A percentile compares a stretch with the other conserved stretches of the same genome.
These are phyloP conservation scores for Herpetospermum pedunculosum DNA, from an alignment of 306 rosid genomes.

Conservation along the genomic window DNA sequence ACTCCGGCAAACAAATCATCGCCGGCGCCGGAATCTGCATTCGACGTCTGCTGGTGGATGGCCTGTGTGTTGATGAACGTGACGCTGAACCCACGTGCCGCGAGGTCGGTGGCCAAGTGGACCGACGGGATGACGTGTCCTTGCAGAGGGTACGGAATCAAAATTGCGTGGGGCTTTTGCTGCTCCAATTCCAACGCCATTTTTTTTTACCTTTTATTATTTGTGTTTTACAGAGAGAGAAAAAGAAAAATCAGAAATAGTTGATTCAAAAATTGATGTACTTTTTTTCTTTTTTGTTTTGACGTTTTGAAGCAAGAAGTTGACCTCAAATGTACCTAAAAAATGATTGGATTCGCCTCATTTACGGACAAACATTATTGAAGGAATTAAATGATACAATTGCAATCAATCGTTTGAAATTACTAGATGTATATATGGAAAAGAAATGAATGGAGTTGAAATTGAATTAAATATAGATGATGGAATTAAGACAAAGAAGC, in stretches of 20 bases:
- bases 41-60: slow-evolving; percentile 36
- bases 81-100: slow-evolving; percentile 39
- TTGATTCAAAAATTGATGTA: too few species aligned
- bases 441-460: too few species aligned
- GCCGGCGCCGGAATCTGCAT: slow-evolving; percentile 13
- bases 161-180: slow-evolving; percentile 38
- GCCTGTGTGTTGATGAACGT: slow-evolving; percentile 45
- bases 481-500: too few species aligned
- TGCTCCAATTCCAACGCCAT: slow-evolving; percentile 5
- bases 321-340: background rate
- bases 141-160: slow-evolving; percentile 48
- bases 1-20: slow-evolving; percentile 20
- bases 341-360: background rate
- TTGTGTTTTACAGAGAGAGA: too few species aligned
- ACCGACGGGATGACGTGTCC: slow-evolving; percentile 54
- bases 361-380: background rate
- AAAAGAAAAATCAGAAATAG: too few species aligned
- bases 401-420: too few species aligned
- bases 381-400: too few species aligned
- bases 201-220: too few species aligned
- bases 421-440: too few species aligned
- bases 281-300: background rate
- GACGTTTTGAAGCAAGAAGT: background rate
- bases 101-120: slow-evolving; percentile 44
- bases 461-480: too few species aligned